Evolutionary conservation across 164 flowering plant species (phyloP).

Genomic region (Malania oleifera): DNA sequence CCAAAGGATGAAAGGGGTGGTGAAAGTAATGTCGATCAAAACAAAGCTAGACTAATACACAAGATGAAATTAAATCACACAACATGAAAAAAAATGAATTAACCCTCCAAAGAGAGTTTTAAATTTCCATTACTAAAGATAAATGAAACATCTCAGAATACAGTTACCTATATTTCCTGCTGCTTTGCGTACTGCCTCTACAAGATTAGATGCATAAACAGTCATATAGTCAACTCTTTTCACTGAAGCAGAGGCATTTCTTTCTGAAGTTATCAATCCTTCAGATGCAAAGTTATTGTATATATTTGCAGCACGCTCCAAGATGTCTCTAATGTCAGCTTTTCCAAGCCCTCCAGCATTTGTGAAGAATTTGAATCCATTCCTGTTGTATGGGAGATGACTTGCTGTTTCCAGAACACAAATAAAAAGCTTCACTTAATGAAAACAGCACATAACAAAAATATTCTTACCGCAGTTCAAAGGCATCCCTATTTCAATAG

Average conservation of each 20-base stretch:
- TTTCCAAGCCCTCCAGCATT: constrained; percentile 93
- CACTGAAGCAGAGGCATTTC: constrained; percentile 40
- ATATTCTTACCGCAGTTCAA: neutral
- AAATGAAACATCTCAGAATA: neutral
- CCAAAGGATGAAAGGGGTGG: neutral
- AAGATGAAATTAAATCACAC: neutral
- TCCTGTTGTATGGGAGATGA: constrained; percentile 96
- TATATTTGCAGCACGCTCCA: constrained; percentile 80
- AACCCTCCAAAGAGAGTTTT: neutral
- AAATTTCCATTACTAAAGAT: neutral
- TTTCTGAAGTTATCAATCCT: constrained; percentile 28
- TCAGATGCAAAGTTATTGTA: constrained; percentile 45
- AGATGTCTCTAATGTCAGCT: constrained; percentile 81
- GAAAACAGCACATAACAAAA: neutral
- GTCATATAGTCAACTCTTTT: constrained; percentile 84
- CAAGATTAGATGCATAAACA: constrained; percentile 80
- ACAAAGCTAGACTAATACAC: no score
- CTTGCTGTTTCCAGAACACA: constrained; percentile 64
- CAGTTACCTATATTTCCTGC: constrained; percentile 70
- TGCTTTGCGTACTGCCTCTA: constrained; percentile 86
- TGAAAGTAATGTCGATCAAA: neutral
- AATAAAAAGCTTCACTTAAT: neutral
- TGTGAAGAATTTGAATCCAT: constrained; percentile 96
- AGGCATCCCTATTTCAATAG: neutral
- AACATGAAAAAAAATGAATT: neutral